These are phyloP conservation scores for Debaryomyces udenii DNA, from an alignment of 1,139 yeast species.

Conservation along the genomic window DNA sequence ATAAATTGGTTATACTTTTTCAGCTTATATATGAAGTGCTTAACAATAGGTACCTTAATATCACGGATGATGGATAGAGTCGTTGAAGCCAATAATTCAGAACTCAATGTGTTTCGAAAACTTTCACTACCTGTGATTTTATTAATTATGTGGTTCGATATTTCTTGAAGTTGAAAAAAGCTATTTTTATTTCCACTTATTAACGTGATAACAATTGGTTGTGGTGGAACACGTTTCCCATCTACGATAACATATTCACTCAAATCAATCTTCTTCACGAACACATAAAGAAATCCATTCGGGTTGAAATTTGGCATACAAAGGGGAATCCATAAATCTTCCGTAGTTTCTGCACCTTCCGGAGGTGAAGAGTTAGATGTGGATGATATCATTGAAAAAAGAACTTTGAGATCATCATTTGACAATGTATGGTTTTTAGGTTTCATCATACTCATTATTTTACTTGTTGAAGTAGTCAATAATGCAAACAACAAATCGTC, in stretches of 20 bases:
- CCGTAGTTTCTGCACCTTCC: slow-evolving; percentile 30
- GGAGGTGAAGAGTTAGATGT: slow-evolving; percentile 15
- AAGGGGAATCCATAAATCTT: slow-evolving; percentile 91
- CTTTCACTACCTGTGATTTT: slow-evolving; percentile 41
- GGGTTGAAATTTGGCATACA: slow-evolving; percentile 91
- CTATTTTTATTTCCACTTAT: slow-evolving; percentile 83
- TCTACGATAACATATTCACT: slow-evolving; percentile 19
- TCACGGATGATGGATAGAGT: slow-evolving; percentile 36
- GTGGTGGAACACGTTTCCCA: slow-evolving; percentile 16
- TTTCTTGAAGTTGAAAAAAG: slow-evolving; percentile 71
- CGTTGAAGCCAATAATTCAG: slow-evolving; percentile 27
- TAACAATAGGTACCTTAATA: slow-evolving; percentile 61
- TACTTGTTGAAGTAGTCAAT: slow-evolving; percentile 25
- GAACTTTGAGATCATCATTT: slow-evolving; percentile 35
- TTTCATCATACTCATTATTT: slow-evolving; percentile 34
- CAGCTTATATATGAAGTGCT: slow-evolving; percentile 82
- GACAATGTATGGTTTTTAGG: slow-evolving; percentile 39
- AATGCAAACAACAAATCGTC: slow-evolving; percentile 42
- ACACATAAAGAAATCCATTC: slow-evolving; percentile 83
- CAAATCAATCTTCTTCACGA: slow-evolving; percentile 61
- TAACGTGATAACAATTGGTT: slow-evolving; percentile 62
- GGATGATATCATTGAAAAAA: slow-evolving; percentile 34
- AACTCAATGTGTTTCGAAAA: slow-evolving; percentile 40
- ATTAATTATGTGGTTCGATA: slow-evolving; percentile 55
- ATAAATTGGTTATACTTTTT: slow-evolving; percentile 49